Conservation (phyloP, 805 yeast species). For the Cyberlindnera samutprakarnensis region DNA sequence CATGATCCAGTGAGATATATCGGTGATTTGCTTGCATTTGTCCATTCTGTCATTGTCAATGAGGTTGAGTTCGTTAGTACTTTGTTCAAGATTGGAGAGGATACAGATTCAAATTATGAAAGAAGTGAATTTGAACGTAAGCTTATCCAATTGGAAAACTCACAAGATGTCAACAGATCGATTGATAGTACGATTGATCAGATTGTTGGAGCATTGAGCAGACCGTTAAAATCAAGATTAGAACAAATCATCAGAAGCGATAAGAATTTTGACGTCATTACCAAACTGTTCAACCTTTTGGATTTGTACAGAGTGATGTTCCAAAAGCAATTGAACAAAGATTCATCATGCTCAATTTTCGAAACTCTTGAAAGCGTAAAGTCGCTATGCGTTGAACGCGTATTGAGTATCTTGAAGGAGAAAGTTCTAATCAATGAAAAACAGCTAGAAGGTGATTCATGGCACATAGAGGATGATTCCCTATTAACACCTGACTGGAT, state of each 20-base stretch:
- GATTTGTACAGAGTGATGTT: conserved; percentile 69
- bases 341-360: conserved; percentile 17
- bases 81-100: conserved; percentile 41
- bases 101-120: conserved; percentile 9
- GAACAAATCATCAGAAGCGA: conserved; percentile 68
- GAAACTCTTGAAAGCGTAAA: conserved; percentile 26
- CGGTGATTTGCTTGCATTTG: conserved; percentile 83
- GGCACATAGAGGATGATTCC: conserved; percentile 38
- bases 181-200: conserved; percentile 34
- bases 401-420: conserved; percentile 32
- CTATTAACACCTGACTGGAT: conserved; percentile 83
- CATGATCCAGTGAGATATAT: conserved; percentile 78
- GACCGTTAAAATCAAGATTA: conserved; percentile 53
- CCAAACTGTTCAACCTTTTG: conserved; percentile 54
- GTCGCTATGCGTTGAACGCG: conserved; percentile 28
- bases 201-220: conserved; percentile 46
- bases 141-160: conserved; percentile 15
- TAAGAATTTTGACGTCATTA: conserved; percentile 43
- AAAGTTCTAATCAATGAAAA: conserved; percentile 22
- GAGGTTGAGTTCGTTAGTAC: conserved; percentile 72
- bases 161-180: conserved; percentile 11
- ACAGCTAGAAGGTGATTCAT: conserved; percentile 21
- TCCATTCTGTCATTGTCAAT: conserved; percentile 79
- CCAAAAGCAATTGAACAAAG: conserved; percentile 19
- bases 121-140: conserved; percentile 26